These are phyloP conservation scores for Thelonectria blattea DNA, from an alignment of 2,329 filamentous ascomycete genomes.

Conservation along the genomic window DNA sequence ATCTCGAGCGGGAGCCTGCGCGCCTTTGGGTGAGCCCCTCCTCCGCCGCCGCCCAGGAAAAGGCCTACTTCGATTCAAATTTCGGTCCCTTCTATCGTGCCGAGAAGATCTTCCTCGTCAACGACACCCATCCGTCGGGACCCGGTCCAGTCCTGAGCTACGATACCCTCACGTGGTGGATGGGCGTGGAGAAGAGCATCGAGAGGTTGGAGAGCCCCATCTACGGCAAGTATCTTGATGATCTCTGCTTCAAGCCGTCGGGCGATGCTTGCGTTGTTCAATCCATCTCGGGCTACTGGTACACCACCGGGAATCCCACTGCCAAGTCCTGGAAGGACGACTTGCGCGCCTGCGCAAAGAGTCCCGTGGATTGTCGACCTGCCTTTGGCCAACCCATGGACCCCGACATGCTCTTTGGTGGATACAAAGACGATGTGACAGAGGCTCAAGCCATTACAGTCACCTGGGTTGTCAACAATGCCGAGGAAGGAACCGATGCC, in stretches of 20 bases:
- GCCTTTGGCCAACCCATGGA: slow-evolving; percentile 89
- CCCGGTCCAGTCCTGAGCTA: slow-evolving; percentile 83
- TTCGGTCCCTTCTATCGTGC: slow-evolving; percentile 97
- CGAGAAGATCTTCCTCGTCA: slow-evolving; percentile 92
- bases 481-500: slow-evolving; percentile 73
- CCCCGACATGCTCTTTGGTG: slow-evolving; percentile 84
- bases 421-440: slow-evolving; percentile 71
- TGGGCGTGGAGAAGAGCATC: slow-evolving; percentile 82
- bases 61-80: slow-evolving; percentile 88
- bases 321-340: slow-evolving; percentile 71
- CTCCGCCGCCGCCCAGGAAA: slow-evolving; percentile 89
- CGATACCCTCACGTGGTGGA: slow-evolving; percentile 92
- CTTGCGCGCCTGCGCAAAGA: slow-evolving; percentile 75
- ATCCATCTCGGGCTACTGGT: slow-evolving; percentile 89
- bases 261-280: slow-evolving; percentile 91
- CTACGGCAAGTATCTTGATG: slow-evolving; percentile 72
- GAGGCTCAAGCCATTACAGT: slow-evolving; percentile 82
- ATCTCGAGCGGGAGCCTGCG: slow-evolving; percentile 89
- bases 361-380: slow-evolving; percentile 85
- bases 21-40: slow-evolving; percentile 96
- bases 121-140: slow-evolving; percentile 71
- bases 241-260: slow-evolving; percentile 94
- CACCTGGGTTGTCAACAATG: slow-evolving; percentile 95
- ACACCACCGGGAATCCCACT: slow-evolving; percentile 56
- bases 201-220: slow-evolving; percentile 72